These are phyloP conservation scores for Nemania diffusa DNA, from an alignment of 2,329 filamentous ascomycete species.

Conservation along the genomic window DNA sequence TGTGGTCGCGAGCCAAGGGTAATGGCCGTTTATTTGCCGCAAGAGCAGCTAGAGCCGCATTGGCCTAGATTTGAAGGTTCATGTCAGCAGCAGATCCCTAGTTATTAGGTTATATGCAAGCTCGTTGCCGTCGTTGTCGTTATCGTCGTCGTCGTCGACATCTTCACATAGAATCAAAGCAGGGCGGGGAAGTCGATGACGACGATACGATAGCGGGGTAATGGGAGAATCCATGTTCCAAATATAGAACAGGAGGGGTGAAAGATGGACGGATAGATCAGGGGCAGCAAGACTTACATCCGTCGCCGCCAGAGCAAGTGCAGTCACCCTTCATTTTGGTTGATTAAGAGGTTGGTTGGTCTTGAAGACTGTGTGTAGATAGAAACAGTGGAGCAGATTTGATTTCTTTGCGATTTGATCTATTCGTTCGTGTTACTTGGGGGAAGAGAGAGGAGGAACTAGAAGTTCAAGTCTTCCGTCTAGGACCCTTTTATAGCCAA, in stretches of 20 bases:
- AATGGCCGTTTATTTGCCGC: conserved; percentile 40
- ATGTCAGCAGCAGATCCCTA: conserved; percentile 14
- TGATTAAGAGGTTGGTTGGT: conserved; percentile 23
- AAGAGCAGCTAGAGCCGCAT: conserved; percentile 42
- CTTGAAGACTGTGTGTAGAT: conserved; percentile 24
- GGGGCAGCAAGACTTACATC: conserved; percentile 34
- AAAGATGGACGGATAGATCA: neutral
- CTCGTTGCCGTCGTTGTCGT: neutral
- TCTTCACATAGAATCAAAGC: conserved; percentile 3
- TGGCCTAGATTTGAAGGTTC: conserved; percentile 28
- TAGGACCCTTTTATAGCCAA: conserved; percentile 28
- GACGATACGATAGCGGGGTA: conserved; percentile 30
- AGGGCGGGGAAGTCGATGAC: conserved; percentile 28
- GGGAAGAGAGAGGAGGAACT: neutral
- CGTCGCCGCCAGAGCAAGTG: conserved; percentile 39
- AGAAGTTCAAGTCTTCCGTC: neutral
- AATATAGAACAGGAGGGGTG: conserved; percentile 5
- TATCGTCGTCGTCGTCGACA: neutral
- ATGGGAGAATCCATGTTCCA: neutral
- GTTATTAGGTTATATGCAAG: neutral
- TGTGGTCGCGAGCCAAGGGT: conserved; percentile 12
- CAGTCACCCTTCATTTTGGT: conserved; percentile 44
- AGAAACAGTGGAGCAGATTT: neutral
- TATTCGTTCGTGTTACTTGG: neutral
- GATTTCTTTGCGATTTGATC: neutral